Base-by-base conservation (phyloP, 2,329 filamentous ascomycete genomes). In the Didymella arachidicola region DNA sequence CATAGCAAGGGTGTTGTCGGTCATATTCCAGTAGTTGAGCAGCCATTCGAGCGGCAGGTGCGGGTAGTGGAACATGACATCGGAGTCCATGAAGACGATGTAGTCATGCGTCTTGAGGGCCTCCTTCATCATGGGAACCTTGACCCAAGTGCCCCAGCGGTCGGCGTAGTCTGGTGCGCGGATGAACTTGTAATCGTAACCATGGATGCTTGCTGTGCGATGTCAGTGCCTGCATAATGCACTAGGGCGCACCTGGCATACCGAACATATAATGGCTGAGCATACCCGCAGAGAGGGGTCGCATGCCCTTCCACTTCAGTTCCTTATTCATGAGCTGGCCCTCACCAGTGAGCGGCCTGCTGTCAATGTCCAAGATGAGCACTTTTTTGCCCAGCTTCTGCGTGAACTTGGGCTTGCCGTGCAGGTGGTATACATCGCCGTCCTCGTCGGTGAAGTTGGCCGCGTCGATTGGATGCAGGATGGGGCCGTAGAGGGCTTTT, bases 41-140 rank as follows among this genome's bases (percentile, higher is more conserved):
- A 83, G 78, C 79, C 80, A 83, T 64, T 83, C 81, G 30, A 83
- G 61, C 5, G 81, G 81, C 2, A 83, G 70, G 38, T 81, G 76
- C 1, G 78, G 78, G 62, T 83, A 77, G 41, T 78, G 75, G 60
- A 83, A 80, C 59, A 81, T 76, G 60, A 79, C 79, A 57, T 83
- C 81, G n/a, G 79, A 78, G 69, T 83, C 81, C 66, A 83, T 73
- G 63, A 83, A 83, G 59, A 83, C 75, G 12, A 77, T 74, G 68
- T 83, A 79, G 7, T 78, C 73, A 59, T 78, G 74, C 7, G 73
- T 75, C 51, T 77, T 75, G 62, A 77, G 74, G 4, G 73, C 73
- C 55, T 77, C 71, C 27, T 81, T 76, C 53, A 81, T 79, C 57
- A 82, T 76, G 42, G 77, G 77, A n/a, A 82, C 76, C 68, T 83